These are phyloP conservation scores for Fusarium secorum DNA, from an alignment of 2,329 filamentous ascomycete genomes.

Conservation along the genomic window DNA sequence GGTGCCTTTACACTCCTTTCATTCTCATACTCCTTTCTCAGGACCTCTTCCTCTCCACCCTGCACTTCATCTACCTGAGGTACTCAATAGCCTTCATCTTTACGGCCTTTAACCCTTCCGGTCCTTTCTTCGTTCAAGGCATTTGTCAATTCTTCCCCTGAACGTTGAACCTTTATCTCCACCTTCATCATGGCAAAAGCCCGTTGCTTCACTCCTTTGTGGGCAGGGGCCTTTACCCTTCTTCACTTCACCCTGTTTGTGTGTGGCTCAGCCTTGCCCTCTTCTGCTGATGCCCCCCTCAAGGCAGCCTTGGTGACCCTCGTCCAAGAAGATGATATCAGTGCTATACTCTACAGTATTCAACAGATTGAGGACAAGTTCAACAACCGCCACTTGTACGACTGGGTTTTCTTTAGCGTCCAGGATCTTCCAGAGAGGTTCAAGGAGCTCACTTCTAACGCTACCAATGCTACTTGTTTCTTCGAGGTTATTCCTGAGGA, in stretches of 20 bases:
- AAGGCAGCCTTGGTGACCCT: slow-evolving; percentile 47
- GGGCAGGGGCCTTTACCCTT: slow-evolving; percentile 31
- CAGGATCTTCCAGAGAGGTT: slow-evolving; percentile 80
- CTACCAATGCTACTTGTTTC: slow-evolving; percentile 73
- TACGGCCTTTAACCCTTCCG: slow-evolving; percentile 5
- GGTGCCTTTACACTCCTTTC: slow-evolving; percentile 28
- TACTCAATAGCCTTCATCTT: slow-evolving; percentile 2
- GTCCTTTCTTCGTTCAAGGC: background rate
- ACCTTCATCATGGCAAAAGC: slow-evolving; percentile 28
- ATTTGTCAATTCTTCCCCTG: slow-evolving; percentile 3
- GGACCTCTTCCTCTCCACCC: background rate
- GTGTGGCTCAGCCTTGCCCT: slow-evolving; percentile 23
- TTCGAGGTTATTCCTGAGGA: slow-evolving; percentile 78
- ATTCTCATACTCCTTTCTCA: slow-evolving; percentile 22
- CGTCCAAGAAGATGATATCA: slow-evolving; percentile 44
- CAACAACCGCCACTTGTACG: slow-evolving; percentile 84
- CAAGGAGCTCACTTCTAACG: slow-evolving; percentile 70
- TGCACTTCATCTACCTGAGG: slow-evolving; percentile 1
- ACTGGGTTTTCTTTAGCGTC: slow-evolving; percentile 90
- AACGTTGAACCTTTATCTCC: background rate
- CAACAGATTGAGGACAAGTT: slow-evolving; percentile 65
- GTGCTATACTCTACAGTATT: slow-evolving; percentile 53
- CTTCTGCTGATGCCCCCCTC: slow-evolving; percentile 35
- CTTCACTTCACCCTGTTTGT: slow-evolving; percentile 34
- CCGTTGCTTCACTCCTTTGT: slow-evolving; percentile 4